Percentiles rank a stretch among this genome's conserved stretches.
Conservation (phyloP, 148 eudicot species). For the Polygonum maritimum region DNA sequence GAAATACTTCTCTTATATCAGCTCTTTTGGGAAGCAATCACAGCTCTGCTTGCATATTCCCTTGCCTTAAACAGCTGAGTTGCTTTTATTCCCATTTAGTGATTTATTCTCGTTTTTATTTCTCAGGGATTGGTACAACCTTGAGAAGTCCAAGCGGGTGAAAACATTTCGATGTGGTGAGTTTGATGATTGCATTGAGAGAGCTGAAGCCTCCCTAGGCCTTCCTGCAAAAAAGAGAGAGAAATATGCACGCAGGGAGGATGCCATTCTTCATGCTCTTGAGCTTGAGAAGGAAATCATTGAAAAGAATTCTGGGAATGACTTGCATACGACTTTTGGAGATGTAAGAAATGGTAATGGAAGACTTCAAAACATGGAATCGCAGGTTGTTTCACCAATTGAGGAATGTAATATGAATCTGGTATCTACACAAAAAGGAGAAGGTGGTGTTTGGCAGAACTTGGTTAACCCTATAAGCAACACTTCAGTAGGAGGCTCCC, state of each 20-base stretch:
- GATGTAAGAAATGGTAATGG: slow-evolving; percentile 36
- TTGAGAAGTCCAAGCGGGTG: slow-evolving; percentile 97
- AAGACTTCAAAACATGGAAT: slow-evolving; percentile 21
- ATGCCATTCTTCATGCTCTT: slow-evolving; percentile 96
- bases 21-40: neutral
- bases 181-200: slow-evolving; percentile 90
- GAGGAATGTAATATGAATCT: slow-evolving; percentile 22
- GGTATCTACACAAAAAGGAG: slow-evolving; percentile 16
- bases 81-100: slow-evolving; percentile 8
- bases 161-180: slow-evolving; percentile 97
- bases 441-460: slow-evolving; percentile 26
- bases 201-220: slow-evolving; percentile 79
- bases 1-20: neutral
- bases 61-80: neutral
- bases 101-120: slow-evolving; percentile 11
- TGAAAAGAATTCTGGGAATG: slow-evolving; percentile 44
- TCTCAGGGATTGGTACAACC: slow-evolving; percentile 94
- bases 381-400: slow-evolving; percentile 20
- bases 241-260: slow-evolving; percentile 95
- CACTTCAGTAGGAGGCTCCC: slow-evolving; percentile 40
- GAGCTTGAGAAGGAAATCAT: slow-evolving; percentile 71
- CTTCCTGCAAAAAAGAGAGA: slow-evolving; percentile 83
- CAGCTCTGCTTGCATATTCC: neutral
- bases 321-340: slow-evolving; percentile 27
- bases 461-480: slow-evolving; percentile 24